These are phyloP conservation scores for Stephania japonica DNA, from an alignment of 164 flowering plant species.

Conservation along the genomic window DNA sequence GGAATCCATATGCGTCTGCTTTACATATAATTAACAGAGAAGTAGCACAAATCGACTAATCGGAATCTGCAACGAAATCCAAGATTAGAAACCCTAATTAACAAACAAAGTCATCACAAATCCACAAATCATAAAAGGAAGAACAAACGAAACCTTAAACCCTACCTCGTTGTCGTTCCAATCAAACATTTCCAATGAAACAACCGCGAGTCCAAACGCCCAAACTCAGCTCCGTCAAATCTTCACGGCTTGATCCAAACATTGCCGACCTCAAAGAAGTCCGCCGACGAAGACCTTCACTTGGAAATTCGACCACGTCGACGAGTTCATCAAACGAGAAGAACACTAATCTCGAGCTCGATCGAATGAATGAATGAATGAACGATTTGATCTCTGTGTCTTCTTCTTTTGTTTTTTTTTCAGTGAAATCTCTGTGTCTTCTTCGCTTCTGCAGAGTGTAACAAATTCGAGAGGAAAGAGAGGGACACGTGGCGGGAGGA, in stretches of 20 bases:
- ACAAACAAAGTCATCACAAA: too few species aligned
- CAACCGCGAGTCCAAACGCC: slow-evolving; percentile 15
- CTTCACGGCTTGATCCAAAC: slow-evolving; percentile 16
- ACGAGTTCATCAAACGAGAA: too few species aligned
- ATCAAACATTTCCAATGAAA: slow-evolving; percentile 57
- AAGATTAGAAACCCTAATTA: not conserved
- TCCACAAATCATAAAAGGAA: not conserved
- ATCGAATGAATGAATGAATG: too few species aligned
- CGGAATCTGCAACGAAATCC: not conserved
- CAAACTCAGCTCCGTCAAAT: slow-evolving; percentile 15
- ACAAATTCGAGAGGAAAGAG: not conserved
- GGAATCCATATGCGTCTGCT: too few species aligned
- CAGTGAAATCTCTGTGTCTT: not conserved
- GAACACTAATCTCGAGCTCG: too few species aligned
- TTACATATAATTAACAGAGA: too few species aligned
- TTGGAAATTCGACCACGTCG: not conserved
- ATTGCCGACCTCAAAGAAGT: slow-evolving; percentile 24
- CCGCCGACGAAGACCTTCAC: not conserved
- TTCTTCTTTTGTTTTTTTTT: not conserved
- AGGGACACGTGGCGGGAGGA: slow-evolving; percentile 8
- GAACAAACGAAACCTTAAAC: not conserved
- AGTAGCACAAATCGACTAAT: too few species aligned
- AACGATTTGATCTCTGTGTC: too few species aligned
- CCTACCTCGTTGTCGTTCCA: slow-evolving; percentile 82
- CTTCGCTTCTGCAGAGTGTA: not conserved